Evolutionary conservation across 352 stramenopile species (phyloP), one percentile per base, ranked within the genome.

Genomic region (Phytopythium aichiense): DNA sequence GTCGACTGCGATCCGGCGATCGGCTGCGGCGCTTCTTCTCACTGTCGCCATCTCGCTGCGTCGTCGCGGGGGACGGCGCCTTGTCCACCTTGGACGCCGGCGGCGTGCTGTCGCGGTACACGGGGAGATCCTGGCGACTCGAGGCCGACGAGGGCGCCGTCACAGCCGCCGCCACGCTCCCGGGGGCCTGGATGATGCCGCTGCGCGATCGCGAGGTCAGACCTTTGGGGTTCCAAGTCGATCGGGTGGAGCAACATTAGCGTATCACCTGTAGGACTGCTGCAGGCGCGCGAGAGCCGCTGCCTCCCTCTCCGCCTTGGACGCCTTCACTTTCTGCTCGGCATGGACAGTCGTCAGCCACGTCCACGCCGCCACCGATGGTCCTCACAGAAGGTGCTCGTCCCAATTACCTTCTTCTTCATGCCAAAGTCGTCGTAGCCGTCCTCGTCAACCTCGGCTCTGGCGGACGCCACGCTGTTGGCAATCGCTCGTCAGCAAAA

Each of bases 401-500:
- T 52, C n/a, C 64, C 2, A 38, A 38, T 37, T 43, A 89, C 77
- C 76, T 91, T 91, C 63, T 91, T 94, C 71, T 77, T 91, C 64
- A 91, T 65, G 35, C 84, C 87, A 68, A 95, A 95, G 64, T 95
- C 87, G 60, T 95, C 87, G 71, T 95, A 95, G 46, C 87, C 87
- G 63, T 95, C 87, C 62, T 95, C 84, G 8, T 73, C 87, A 13
- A 95, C 77, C 67, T 95, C 87, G 7, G 66, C 87, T 63, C 87
- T 88, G 13, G 81, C 77, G 7, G 84, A 93, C 6, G 87, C 77
- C 58, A 88, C 83, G 1, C 85, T 76, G 28, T 40, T 61, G 57
- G 54, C 60, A 28, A 58, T 30, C 37, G 46, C 37, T 48, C 56
- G 58, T 38, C 5, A 56, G 12, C 28, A 25, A 15, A 23, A 18